Evolutionary conservation across 2,329 filamentous ascomycete species (phyloP).

Genomic region (Claviceps pusilla): DNA sequence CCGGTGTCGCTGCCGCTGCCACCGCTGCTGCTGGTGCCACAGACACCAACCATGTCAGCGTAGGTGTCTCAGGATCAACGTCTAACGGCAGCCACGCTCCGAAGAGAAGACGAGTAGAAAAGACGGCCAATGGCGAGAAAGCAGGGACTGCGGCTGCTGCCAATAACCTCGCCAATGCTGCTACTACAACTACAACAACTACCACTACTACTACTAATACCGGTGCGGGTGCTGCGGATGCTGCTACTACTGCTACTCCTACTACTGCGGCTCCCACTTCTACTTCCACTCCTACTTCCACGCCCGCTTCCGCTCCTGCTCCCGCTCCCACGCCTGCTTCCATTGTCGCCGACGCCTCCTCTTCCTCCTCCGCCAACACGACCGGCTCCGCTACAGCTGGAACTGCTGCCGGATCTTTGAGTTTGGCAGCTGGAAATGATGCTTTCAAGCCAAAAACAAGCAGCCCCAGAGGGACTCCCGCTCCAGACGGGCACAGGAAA

Average conservation of each 20-base stretch:
- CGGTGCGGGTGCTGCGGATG: not conserved
- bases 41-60: slow-evolving; percentile 37
- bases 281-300: not conserved
- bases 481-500: slow-evolving; percentile 56
- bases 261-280: not conserved
- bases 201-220: too few relatives aligned
- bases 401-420: slow-evolving; percentile 36
- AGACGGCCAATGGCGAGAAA: slow-evolving; percentile 34
- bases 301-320: not conserved
- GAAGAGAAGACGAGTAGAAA: slow-evolving; percentile 74
- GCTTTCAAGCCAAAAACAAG: slow-evolving; percentile 41
- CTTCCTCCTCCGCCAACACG: not conserved
- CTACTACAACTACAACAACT: not conserved
- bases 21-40: slow-evolving; percentile 13
- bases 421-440: slow-evolving; percentile 35
- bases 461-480: slow-evolving; percentile 56
- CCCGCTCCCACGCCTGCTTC: not conserved
- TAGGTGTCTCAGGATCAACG: slow-evolving; percentile 48
- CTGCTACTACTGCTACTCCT: not conserved
- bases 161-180: not conserved
- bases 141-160: slow-evolving; percentile 15
- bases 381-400: not conserved
- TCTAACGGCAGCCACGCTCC: slow-evolving; percentile 41
- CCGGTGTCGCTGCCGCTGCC: slow-evolving; percentile 29
- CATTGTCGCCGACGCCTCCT: not conserved